Percentiles rank a stretch among this genome's conserved stretches.
Evolutionary conservation across 2,329 filamentous ascomycete species (phyloP).

Genomic region (Hymenoscyphus occultus): DNA sequence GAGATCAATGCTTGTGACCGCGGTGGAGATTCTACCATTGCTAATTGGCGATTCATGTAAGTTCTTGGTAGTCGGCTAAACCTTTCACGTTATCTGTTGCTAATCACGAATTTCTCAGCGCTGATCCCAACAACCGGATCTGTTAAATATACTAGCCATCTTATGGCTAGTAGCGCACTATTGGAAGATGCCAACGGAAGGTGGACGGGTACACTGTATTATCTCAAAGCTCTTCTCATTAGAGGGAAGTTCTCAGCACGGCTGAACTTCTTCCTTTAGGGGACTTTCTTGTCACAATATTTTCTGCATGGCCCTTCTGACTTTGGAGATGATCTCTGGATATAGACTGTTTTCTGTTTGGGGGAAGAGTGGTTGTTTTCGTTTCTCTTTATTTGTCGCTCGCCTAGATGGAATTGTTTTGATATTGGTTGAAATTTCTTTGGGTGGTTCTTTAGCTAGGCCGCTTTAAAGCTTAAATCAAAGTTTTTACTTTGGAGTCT

Average conservation of each 20-base stretch:
- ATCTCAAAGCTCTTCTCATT: neutral
- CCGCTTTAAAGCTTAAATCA: constrained; percentile 4
- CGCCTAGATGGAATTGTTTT: neutral
- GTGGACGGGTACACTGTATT: neutral
- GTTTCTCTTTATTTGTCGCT: neutral
- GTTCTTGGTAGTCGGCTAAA: neutral
- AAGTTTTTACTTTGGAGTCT: neutral
- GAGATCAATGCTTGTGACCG: neutral
- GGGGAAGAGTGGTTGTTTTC: neutral
- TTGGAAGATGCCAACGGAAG: neutral
- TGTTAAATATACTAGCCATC: neutral
- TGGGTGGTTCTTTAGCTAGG: neutral
- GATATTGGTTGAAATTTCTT: neutral
- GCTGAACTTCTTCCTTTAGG: neutral
- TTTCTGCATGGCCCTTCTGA: neutral
- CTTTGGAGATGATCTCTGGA: neutral
- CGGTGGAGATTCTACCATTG: neutral
- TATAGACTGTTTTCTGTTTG: neutral
- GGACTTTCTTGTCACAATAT: neutral
- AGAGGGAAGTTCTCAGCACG: neutral
- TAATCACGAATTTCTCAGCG: neutral
- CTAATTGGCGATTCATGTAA: neutral
- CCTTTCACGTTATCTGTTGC: neutral
- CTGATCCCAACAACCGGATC: neutral
- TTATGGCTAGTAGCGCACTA: neutral